phyloP scores from a whole-genome alignment of 176 grass and related monocot species.

The Pontederia paniculata region DNA sequence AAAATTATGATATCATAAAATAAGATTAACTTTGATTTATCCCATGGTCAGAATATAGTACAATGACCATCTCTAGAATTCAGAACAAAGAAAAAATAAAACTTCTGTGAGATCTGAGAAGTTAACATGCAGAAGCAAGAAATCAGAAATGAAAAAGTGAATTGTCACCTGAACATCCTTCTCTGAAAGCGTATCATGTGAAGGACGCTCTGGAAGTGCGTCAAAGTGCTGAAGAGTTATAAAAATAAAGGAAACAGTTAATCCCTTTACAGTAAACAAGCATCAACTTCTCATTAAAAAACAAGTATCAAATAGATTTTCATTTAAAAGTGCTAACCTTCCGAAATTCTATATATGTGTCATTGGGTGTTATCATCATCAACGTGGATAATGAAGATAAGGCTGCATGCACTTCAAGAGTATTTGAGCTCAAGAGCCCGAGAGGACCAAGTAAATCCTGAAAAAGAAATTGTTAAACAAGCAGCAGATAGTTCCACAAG shows the following conservation, averaged over 20 bases:
- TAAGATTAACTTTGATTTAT: too few relatives aligned
- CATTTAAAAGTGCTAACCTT: slow-evolving; percentile 35
- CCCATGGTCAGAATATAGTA: too few relatives aligned
- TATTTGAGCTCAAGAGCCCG: slow-evolving; percentile 65
- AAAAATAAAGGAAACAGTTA: slow-evolving; percentile 19
- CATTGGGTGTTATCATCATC: slow-evolving; percentile 75
- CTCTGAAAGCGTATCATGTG: slow-evolving; percentile 66
- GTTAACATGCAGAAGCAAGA: too few relatives aligned
- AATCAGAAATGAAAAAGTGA: slow-evolving; percentile 3
- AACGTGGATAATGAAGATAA: slow-evolving; percentile 64
- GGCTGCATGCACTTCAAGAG: slow-evolving; percentile 40
- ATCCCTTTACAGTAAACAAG: slow-evolving; percentile 2
- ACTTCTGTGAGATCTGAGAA: too few relatives aligned
- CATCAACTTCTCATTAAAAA: too few relatives aligned
- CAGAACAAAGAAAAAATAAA: too few relatives aligned
- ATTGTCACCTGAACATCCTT: slow-evolving; percentile 64
- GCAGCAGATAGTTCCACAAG: too few relatives aligned
- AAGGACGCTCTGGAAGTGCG: slow-evolving; percentile 49
- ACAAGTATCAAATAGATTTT: too few relatives aligned
- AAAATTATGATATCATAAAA: too few relatives aligned
- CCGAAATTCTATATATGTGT: slow-evolving; percentile 87
- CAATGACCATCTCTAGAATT: too few relatives aligned
- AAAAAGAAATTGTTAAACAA: slow-evolving; percentile 3
- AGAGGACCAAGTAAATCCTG: slow-evolving; percentile 80
- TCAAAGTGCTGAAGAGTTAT: slow-evolving; percentile 62